phyloP scores from a whole-genome alignment of 2,329 filamentous ascomycete genomes.

The Ceratocystis huliohia region DNA sequence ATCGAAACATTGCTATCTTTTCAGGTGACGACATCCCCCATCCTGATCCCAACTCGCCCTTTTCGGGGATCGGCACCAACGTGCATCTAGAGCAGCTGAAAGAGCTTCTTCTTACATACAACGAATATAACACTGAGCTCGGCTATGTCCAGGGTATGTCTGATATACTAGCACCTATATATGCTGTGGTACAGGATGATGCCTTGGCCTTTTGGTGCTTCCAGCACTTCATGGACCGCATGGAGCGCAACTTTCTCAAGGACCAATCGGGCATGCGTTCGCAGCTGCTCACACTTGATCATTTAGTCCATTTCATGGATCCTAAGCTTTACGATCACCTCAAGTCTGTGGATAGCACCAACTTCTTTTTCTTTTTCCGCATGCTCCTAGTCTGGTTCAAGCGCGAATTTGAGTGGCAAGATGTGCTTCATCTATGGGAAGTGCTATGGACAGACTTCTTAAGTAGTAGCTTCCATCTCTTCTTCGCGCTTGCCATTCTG shows the following conservation, averaged over 20 bases:
- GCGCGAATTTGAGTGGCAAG: slow-evolving; percentile 82
- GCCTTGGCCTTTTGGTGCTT: slow-evolving; percentile 96
- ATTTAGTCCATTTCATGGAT: slow-evolving; percentile 93
- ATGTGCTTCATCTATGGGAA: slow-evolving; percentile 85
- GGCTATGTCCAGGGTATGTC: slow-evolving; percentile 99
- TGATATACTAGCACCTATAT: slow-evolving; percentile 86
- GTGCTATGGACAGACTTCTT: slow-evolving; percentile 85
- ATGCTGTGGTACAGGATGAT: slow-evolving; percentile 94
- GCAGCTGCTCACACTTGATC: slow-evolving; percentile 81
- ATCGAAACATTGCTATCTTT: slow-evolving; percentile 89
- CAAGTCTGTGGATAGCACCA: slow-evolving; percentile 81
- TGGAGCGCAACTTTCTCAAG: slow-evolving; percentile 92
- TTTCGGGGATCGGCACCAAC: slow-evolving; percentile 84
- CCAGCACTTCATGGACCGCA: slow-evolving; percentile 89
- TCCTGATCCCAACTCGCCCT: slow-evolving; percentile 89
- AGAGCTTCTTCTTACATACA: slow-evolving; percentile 96
- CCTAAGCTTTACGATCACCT: slow-evolving; percentile 87
- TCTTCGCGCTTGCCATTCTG: slow-evolving; percentile 82
- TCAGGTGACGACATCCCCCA: slow-evolving; percentile 93
- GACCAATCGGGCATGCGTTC: slow-evolving; percentile 94
- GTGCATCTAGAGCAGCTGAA: slow-evolving; percentile 98
- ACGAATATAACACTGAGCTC: slow-evolving; percentile 90
- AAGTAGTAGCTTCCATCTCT: slow-evolving; percentile 83
- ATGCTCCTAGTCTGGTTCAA: slow-evolving; percentile 99
- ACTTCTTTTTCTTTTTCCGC: slow-evolving; percentile 99